These are phyloP conservation scores for Daldinia childiae DNA, from an alignment of 495 filamentous ascomycete species.

Conservation along the genomic window DNA sequence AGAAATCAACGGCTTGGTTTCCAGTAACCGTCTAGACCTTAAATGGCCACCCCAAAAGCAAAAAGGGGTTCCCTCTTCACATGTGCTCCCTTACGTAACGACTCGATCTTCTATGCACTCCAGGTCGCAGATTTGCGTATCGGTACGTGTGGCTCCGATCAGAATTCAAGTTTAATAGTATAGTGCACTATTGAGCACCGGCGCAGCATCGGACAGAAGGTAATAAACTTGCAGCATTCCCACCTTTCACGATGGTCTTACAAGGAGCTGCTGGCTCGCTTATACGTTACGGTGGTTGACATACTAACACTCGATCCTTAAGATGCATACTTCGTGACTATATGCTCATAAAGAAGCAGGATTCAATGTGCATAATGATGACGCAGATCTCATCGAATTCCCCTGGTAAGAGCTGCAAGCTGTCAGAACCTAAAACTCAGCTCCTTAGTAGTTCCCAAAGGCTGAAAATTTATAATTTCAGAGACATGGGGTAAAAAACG, in stretches of 20 bases:
- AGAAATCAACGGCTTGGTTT: slow-evolving; percentile 8
- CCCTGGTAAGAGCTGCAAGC: background rate
- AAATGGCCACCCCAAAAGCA: slow-evolving; percentile 14
- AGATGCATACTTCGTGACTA: slow-evolving; percentile 5
- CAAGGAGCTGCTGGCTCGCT: background rate
- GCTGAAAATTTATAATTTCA: background rate
- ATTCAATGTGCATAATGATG: background rate
- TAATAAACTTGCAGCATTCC: background rate
- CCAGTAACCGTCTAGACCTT: slow-evolving; percentile 8
- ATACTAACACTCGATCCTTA: background rate
- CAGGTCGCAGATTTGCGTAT: slow-evolving; percentile 7
- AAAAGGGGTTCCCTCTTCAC: slow-evolving; percentile 6
- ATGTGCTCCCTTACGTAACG: background rate
- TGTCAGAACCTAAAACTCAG: slow-evolving; percentile 1
- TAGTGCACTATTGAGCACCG: slow-evolving; percentile 9
- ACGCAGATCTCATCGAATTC: background rate
- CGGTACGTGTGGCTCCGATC: slow-evolving; percentile 10
- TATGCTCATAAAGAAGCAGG: slow-evolving; percentile 2
- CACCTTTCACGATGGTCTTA: background rate
- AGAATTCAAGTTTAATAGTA: slow-evolving; percentile 17
- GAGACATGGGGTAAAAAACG: slow-evolving; percentile 1
- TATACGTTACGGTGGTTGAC: background rate
- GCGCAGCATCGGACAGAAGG: background rate
- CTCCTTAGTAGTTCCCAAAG: background rate
- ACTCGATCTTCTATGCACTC: background rate